These are phyloP conservation scores for Salvia splendens DNA, from an alignment of 257 asterid species.

Conservation along the genomic window DNA sequence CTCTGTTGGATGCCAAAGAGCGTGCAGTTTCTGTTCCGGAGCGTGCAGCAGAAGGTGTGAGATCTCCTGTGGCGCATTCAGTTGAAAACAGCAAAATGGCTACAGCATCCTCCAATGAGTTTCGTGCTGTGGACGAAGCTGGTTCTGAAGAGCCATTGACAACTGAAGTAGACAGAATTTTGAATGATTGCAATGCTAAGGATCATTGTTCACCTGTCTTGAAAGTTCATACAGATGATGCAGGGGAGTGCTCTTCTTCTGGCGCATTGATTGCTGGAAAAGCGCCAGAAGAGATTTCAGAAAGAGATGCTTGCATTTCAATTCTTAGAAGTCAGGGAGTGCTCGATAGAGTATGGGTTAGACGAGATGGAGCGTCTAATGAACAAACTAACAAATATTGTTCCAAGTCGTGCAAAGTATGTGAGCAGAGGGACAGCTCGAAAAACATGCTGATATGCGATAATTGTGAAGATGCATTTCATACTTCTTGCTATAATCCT, in stretches of 20 bases:
- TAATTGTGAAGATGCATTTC: constrained; percentile 75
- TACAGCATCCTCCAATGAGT: constrained; percentile 43
- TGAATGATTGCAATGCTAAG: constrained; percentile 40
- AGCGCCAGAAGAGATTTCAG: constrained; percentile 53
- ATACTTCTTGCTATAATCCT: constrained; percentile 71
- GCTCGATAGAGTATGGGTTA: constrained; percentile 41
- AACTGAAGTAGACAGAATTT: constrained; percentile 39
- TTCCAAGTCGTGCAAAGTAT: constrained; percentile 62
- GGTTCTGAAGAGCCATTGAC: constrained; percentile 49
- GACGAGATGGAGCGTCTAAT: constrained; percentile 36
- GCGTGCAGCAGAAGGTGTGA: constrained; percentile 39
- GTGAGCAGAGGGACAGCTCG: constrained; percentile 51
- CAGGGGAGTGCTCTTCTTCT: constrained; percentile 75
- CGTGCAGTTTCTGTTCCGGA: constrained; percentile 35
- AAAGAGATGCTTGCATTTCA: constrained; percentile 60
- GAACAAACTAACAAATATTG: constrained; percentile 41
- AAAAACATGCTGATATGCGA: constrained; percentile 73
- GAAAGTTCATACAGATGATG: constrained; percentile 51
- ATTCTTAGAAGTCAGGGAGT: constrained; percentile 61
- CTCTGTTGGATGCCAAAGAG: constrained; percentile 43
- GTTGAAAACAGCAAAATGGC: constrained; percentile 37
- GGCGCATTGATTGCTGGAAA: constrained; percentile 51
- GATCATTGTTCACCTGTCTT: constrained; percentile 59
- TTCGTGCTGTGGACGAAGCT: constrained; percentile 37
- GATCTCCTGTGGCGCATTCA: constrained; percentile 31